Evolutionary conservation across 768 basidiomycete genomes (phyloP).

Genomic region (Tricholoma sp.): DNA sequence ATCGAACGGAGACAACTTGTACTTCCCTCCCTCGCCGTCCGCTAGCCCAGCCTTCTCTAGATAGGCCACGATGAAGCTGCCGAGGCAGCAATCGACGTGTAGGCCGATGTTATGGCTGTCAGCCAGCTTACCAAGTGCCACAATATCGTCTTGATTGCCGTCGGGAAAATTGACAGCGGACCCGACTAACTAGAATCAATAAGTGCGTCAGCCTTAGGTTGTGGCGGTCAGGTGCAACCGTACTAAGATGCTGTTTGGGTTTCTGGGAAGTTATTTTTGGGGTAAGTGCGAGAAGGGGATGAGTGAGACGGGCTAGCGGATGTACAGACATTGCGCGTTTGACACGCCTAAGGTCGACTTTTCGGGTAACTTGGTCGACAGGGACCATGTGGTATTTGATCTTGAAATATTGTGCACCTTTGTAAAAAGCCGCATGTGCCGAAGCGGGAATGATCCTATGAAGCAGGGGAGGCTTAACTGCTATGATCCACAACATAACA

Average conservation of each 20-base stretch:
- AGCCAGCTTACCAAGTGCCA: slow-evolving; percentile 71
- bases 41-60: slow-evolving; percentile 75
- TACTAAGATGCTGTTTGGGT: slow-evolving; percentile 85
- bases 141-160: slow-evolving; percentile 84
- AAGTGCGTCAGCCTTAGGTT: not conserved
- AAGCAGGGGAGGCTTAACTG: not conserved
- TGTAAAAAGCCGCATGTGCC: slow-evolving; percentile 94
- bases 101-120: slow-evolving; percentile 71
- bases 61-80: slow-evolving; percentile 92
- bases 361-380: slow-evolving; percentile 69
- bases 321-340: slow-evolving; percentile 78
- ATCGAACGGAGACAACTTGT: slow-evolving; percentile 71
- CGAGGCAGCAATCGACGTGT: slow-evolving; percentile 94
- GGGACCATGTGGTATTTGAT: slow-evolving; percentile 89
- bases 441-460: slow-evolving; percentile 75
- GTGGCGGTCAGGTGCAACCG: slow-evolving; percentile 1
- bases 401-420: slow-evolving; percentile 81
- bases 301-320: not conserved
- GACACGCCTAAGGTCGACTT: slow-evolving; percentile 72
- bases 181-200: slow-evolving; percentile 60
- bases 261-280: slow-evolving; percentile 39
- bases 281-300: not conserved
- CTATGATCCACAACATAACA: not conserved
- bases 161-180: slow-evolving; percentile 85
- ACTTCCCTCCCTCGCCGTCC: slow-evolving; percentile 47